Evolutionary conservation across 2,329 filamentous ascomycete genomes (phyloP), one percentile per base, ranked within the genome.

Genomic region (Akanthomyces dipterigenus): DNA sequence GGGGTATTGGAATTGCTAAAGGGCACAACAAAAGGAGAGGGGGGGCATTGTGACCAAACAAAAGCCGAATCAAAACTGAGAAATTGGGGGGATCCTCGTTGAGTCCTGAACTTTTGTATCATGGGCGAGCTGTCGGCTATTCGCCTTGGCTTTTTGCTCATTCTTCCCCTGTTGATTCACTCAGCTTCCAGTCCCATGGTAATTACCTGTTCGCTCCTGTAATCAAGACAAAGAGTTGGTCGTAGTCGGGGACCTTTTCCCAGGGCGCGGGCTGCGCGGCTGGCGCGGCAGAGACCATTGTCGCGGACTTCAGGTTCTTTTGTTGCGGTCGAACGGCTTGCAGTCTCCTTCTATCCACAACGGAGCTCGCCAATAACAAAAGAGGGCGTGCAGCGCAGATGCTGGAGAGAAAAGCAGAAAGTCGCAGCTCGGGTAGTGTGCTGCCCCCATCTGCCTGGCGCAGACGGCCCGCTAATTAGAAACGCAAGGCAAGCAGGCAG

Each of bases 161-260:
- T 20, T 43, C 36, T 22, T 18, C 18, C 38, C 7, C 22, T 54
- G 45, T 9, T 3, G 24, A 12, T 26, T 26, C 40, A n/a, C 36
- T 40, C 60, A 14, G n/a, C 8, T 28, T 60, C 56, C 38, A 38
- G 40, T 28, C 26, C 16, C 55, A 56, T 22, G 63, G 63, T 60
- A 66, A 70, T 62, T 81, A 93, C 91, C 90, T 93, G 75, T 96
- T 96, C 40, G 90, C 90, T 58, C 91, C 91, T 0, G 91, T 96
- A 45, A 96, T 84, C 43, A 96, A 79, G 9, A 91, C 85, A 70
- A 85, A 85, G 51, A 81, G 74, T 68, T 83, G 82, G 63, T 82
- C 76, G 36, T 76, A 66, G 31, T 72, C 60, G 5, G 72, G 60
- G 36, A 70, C 74, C 3, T 62, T 64, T 12, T 77, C 75, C 75